These are phyloP conservation scores for Sporodiniella umbellata DNA, from an alignment of 371 early-diverging fungal species.

Conservation along the genomic window DNA sequence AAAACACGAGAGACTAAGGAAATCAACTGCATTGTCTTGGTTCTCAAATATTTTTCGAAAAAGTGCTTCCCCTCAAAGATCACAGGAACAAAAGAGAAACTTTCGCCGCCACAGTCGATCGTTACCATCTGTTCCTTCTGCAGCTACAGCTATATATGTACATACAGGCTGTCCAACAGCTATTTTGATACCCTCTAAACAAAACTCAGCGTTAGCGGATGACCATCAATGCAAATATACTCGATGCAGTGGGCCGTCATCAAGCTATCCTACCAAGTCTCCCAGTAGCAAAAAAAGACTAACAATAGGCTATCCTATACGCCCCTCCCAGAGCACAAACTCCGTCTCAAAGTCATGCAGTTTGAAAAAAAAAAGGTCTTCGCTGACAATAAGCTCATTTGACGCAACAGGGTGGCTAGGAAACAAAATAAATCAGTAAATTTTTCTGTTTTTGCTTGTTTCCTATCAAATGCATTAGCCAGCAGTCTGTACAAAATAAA, in stretches of 20 bases:
- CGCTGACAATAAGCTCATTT: slow-evolving; percentile 1
- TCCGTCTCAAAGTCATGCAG: slow-evolving; percentile 9
- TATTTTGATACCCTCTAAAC: neutral
- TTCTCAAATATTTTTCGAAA: slow-evolving; percentile 25
- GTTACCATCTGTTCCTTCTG: slow-evolving; percentile 2
- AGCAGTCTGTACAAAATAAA: neutral
- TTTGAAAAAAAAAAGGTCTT: slow-evolving; percentile 14
- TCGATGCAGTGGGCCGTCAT: slow-evolving; percentile 11
- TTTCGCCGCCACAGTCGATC: neutral
- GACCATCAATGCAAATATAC: neutral
- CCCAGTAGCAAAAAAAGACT: neutral
- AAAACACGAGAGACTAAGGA: slow-evolving; percentile 14
- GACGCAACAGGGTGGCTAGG: slow-evolving; percentile 15
- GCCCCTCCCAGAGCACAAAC: slow-evolving; percentile 18
- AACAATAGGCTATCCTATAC: neutral
- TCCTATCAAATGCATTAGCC: no score
- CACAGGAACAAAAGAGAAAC: no score
- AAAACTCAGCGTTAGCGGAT: neutral
- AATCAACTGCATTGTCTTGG: slow-evolving; percentile 22
- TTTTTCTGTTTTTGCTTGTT: no score
- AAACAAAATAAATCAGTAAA: slow-evolving; percentile 11
- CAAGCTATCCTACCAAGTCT: slow-evolving; percentile 14
- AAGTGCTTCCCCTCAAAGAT: neutral
- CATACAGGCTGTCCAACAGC: neutral
- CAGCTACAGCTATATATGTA: neutral